Conservation (phyloP, 2,329 filamentous ascomycete species). For the Colletotrichum sojae region DNA sequence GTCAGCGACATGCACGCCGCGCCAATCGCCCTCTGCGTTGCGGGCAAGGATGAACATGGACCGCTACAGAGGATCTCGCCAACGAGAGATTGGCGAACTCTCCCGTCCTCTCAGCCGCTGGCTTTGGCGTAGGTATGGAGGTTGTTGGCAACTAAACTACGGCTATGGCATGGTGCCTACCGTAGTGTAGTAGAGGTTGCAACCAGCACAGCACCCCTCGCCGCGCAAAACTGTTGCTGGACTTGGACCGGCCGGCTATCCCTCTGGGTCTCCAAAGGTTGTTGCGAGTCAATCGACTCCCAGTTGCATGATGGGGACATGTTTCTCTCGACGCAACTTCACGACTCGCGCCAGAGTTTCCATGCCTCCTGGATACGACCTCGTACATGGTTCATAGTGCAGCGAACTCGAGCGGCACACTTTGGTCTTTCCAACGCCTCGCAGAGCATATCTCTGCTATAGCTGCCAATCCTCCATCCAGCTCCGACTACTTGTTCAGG, state of each 20-base stretch:
- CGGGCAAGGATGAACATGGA: conserved; percentile 5
- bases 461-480: conserved; percentile 2
- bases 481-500: not conserved
- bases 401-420: not conserved
- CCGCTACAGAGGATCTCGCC: conserved; percentile 28
- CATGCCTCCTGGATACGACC: conserved; percentile 19
- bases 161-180: no score
- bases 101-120: conserved; percentile 19
- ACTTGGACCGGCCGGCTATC: not conserved
- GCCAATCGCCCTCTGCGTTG: conserved; percentile 18
- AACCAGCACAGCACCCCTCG: conserved; percentile 3
- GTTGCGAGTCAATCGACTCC: conserved; percentile 27
- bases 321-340: conserved; percentile 29
- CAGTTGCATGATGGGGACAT: conserved; percentile 7
- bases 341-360: conserved; percentile 32
- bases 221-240: not conserved
- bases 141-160: not conserved
- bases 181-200: not conserved
- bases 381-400: conserved; percentile 13
- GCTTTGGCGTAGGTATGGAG: not conserved
- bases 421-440: not conserved
- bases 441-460: conserved; percentile 11
- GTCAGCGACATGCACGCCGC: conserved; percentile 23
- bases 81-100: conserved; percentile 38
- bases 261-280: not conserved